Evolutionary conservation across 441 rosid species (phyloP).

Genomic region (Adansonia gregorii): DNA sequence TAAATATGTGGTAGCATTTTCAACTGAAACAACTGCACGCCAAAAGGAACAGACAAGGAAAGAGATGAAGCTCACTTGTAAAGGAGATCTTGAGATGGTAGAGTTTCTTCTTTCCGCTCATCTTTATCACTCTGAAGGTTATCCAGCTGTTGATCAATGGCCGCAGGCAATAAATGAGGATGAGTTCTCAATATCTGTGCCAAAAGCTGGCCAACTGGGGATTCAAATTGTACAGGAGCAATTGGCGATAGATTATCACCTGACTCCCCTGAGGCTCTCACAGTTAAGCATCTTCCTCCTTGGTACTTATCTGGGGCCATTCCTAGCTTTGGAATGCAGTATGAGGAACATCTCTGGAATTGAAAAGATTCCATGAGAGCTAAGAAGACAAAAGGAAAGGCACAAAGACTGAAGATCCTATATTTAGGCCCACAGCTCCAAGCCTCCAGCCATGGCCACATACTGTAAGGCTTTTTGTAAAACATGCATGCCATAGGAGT

Average conservation of each 20-base stretch:
- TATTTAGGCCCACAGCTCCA: not conserved
- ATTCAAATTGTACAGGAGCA: constrained; percentile 78
- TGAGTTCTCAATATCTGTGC: constrained; percentile 79
- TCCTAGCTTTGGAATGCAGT: constrained; percentile 57
- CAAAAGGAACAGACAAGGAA: constrained; percentile 13
- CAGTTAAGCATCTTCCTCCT: constrained; percentile 49
- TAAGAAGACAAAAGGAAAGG: constrained; percentile 7
- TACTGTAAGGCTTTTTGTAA: not conserved
- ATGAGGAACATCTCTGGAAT: constrained; percentile 56
- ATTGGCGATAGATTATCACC: constrained; percentile 47
- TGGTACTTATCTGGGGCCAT: constrained; percentile 42
- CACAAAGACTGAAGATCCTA: not conserved
- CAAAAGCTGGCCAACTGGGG: constrained; percentile 85
- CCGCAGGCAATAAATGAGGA: constrained; percentile 77
- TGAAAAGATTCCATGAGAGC: constrained; percentile 31
- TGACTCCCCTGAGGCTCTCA: constrained; percentile 62
- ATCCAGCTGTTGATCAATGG: constrained; percentile 88
- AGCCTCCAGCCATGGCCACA: constrained; percentile 1
- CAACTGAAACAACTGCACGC: not conserved
- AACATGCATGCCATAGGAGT: not conserved
- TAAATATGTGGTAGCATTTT: not conserved
- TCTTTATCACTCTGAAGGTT: constrained; percentile 69
- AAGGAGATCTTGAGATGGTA: constrained; percentile 59
- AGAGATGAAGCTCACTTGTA: constrained; percentile 58
- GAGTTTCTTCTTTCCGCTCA: constrained; percentile 41